Percentiles rank a stretch among this genome's conserved stretches.
phyloP scores from a whole-genome alignment of 257 asterid species.

The Apocynum venetum region DNA sequence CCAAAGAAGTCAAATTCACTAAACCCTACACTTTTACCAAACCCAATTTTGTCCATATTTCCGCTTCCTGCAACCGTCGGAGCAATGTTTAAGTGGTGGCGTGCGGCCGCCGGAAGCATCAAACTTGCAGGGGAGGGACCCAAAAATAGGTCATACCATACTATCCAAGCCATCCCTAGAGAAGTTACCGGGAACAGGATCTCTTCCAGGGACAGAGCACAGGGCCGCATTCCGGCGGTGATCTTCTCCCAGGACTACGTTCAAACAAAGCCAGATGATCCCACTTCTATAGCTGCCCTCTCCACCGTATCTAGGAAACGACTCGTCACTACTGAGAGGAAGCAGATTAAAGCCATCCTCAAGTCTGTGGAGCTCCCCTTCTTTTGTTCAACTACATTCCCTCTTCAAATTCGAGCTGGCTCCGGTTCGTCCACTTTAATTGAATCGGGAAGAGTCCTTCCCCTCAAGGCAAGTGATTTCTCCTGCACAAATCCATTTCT shows the following conservation, averaged over 20 bases:
- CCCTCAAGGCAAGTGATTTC: slow-evolving; percentile 59
- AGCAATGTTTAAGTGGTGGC: slow-evolving; percentile 81
- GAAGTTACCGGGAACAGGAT: slow-evolving; percentile 66
- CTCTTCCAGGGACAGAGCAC: slow-evolving; percentile 66
- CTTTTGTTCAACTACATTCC: slow-evolving; percentile 79
- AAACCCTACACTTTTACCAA: background rate
- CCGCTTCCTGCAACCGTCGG: slow-evolving; percentile 1
- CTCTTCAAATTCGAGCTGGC: slow-evolving; percentile 90
- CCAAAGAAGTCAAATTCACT: background rate
- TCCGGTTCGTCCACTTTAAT: slow-evolving; percentile 73
- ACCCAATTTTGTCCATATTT: background rate
- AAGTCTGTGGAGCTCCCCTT: slow-evolving; percentile 55
- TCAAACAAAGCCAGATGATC: slow-evolving; percentile 48
- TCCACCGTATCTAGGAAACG: slow-evolving; percentile 46
- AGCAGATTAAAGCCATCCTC: slow-evolving; percentile 76
- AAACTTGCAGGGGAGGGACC: slow-evolving; percentile 27
- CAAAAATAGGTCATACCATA: slow-evolving; percentile 46
- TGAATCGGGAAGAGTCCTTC: slow-evolving; percentile 70
- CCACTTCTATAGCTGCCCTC: slow-evolving; percentile 47
- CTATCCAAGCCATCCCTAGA: slow-evolving; percentile 87
- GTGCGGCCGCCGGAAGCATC: slow-evolving; percentile 51
- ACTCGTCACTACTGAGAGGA: slow-evolving; percentile 74
- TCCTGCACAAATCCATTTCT: background rate
- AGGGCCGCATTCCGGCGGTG: slow-evolving; percentile 87
- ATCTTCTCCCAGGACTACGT: slow-evolving; percentile 68